Percentiles rank a stretch among this genome's conserved stretches.
Evolutionary conservation across 2,329 filamentous ascomycete genomes (phyloP).

Genomic region (Neonectria hederae): DNA sequence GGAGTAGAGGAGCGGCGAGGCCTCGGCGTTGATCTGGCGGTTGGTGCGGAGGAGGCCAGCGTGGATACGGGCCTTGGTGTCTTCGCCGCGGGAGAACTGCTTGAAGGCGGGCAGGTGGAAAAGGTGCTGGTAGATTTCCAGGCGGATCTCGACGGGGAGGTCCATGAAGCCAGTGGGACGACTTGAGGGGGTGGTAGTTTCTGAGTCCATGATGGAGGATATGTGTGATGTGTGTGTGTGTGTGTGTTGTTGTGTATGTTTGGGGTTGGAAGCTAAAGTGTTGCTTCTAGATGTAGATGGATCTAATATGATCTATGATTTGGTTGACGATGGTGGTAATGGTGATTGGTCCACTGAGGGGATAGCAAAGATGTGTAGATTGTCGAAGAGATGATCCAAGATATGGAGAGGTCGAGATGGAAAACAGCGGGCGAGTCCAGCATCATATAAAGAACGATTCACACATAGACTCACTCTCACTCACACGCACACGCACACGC

Average conservation of each 20-base stretch:
- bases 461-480: not conserved
- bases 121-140: conserved; percentile 57
- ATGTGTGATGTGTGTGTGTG: not conserved
- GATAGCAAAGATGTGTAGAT: conserved; percentile 13
- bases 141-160: conserved; percentile 57
- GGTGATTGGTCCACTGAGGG: not conserved
- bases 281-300: not conserved
- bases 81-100: conserved; percentile 31
- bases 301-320: not conserved
- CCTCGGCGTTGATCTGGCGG: conserved; percentile 54
- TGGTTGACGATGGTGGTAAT: not conserved
- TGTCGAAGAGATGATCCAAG: conserved; percentile 11
- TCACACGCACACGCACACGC: not conserved
- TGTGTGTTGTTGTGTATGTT: not conserved
- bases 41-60: conserved; percentile 53
- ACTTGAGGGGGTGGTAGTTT: conserved; percentile 22
- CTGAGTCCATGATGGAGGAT: conserved; percentile 32
- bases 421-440: conserved; percentile 17
- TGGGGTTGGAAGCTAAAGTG: not conserved
- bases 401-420: conserved; percentile 15
- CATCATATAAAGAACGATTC: conserved; percentile 31
- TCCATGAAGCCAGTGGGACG: conserved; percentile 47
- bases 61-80: conserved; percentile 39
- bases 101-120: conserved; percentile 49
- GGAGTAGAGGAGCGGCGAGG: conserved; percentile 53